phyloP scores from a whole-genome alignment of 306 rosid genomes.

The Quercus engelmannii region DNA sequence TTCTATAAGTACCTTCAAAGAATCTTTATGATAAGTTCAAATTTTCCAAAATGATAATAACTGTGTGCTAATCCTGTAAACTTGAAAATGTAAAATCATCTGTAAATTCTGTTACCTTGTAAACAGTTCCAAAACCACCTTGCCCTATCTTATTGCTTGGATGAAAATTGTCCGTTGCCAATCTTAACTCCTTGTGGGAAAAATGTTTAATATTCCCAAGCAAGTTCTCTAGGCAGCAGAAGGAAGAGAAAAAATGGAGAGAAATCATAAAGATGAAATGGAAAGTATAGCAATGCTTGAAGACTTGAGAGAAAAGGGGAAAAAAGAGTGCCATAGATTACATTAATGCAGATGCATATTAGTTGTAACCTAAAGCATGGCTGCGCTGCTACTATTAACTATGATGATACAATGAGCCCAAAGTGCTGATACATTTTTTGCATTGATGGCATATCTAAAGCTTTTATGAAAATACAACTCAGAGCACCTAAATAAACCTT shows the following conservation, averaged over 20 bases:
- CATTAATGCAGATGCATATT: background rate
- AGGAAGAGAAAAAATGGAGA: constrained; percentile 5
- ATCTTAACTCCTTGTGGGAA: constrained; percentile 63
- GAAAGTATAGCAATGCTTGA: background rate
- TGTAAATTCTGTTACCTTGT: constrained; percentile 50
- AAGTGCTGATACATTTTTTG: background rate
- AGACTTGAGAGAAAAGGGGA: background rate
- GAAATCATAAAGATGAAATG: background rate
- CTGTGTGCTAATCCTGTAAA: constrained; percentile 16
- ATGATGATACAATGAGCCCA: background rate
- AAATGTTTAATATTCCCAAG: constrained; percentile 50
- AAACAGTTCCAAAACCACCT: constrained; percentile 95
- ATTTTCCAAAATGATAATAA: constrained; percentile 1
- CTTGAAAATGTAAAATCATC: constrained; percentile 8
- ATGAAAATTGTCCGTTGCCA: constrained; percentile 73
- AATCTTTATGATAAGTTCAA: constrained; percentile 7
- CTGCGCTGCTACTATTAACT: background rate
- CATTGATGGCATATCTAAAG: background rate
- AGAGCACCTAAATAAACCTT: background rate
- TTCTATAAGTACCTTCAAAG: constrained; percentile 10
- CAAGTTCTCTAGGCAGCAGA: constrained; percentile 44
- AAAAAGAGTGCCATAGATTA: background rate
- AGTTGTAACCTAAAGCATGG: constrained; percentile 5
- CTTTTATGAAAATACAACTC: background rate
- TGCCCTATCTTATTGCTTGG: constrained; percentile 67